Evolutionary conservation across 169 alveolate genomes (phyloP), one percentile per base, ranked within the genome.

Genomic region (Eimeria falciformis): DNA sequence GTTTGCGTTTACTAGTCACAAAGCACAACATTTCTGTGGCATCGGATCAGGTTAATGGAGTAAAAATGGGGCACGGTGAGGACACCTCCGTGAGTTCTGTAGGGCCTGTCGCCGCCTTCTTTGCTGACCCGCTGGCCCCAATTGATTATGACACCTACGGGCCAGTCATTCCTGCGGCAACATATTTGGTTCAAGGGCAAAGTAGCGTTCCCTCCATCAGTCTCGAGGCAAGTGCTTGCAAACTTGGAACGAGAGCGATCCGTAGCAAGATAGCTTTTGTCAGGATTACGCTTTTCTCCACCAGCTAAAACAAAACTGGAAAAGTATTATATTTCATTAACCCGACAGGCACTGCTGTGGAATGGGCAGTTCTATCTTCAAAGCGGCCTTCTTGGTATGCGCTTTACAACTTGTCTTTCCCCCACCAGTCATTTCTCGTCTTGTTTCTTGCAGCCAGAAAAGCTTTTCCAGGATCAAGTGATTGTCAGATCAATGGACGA

Each of bases 191-290:
- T 21, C 95, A 96, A 3, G 99, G 98, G 33, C 99, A 98, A 91
- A 95, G 98, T 90, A 97, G 98, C 84, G 97, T 97, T 18, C 99
- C 99, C 46, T 99, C 98, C 71, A 96, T 98, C 23, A 97, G 97
- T 89, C 96, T 98, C 40, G 96, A 96, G 50, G 97, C 96, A 66
- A 94, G 93, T 58, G 23, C 55, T 21, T 2, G 45, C 23, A 33
- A n/a, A 46, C 56, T 0, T 9, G 37, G n/a, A 47, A 40, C 23
- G 62, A 37, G 45, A 27, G 27, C 40, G 23, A n/a, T 50, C n/a
- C 17, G 17, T 14, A 33, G 53, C 55, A 33, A 68, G 40, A 3
- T n/a, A 11, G 40, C 17, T n/a, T 33, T 65, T 5, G 11, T 5
- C 81, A 12, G 53, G 18, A 68, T 6, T 68, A 27, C 12, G 4